Evolutionary conservation across 768 basidiomycete species (phyloP), one percentile per base, ranked within the genome.

Genomic region (Termitomyces sp.): DNA sequence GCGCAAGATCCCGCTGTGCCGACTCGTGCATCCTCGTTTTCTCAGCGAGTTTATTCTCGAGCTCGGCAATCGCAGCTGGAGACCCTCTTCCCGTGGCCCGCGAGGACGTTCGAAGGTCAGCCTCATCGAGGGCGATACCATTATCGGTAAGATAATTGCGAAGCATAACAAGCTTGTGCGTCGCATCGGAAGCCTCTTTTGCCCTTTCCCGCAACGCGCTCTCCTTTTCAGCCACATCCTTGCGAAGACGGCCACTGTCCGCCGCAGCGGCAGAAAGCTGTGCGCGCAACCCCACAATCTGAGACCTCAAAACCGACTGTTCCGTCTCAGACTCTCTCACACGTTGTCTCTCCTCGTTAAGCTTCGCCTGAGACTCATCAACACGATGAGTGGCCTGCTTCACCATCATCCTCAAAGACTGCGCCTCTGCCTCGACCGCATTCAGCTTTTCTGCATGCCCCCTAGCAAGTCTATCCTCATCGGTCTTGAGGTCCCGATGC

Each of bases 111-210:
- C 73, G 66, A 19, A 84, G 61, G 37, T 88, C 83, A 47, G 86
- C 88, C 19, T 92, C 90, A 52, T 89, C 87, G 19, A 88, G 73
- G 26, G 78, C 78, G 51, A 98, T 80, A 15, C 94, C 96, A 64
- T 90, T 86, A 64, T 98, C 97, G 21, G 85, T 83, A 45, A 98
- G 79, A 65, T 98, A 86, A 65, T 84, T 88, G 45, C 93, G 85
- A 55, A 98, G 75, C 75, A 91, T 87, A 24, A 77, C 81, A 60
- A 90, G 74, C 57, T 90, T 88, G 58, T 93, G 73, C 55, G 80
- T 83, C 1, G 84, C 74, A 56, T 93, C 90, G 0, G 85, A 75
- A 0, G 82, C 76, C 45, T 87, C 82, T 65, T 84, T 84, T 32
- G 76, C 62, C 62, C 82, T 83, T 51, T 88, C 86, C 40, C 70